Base-by-base conservation (phyloP, 352 stramenopile species). In the Phytophthora pluvialis region DNA sequence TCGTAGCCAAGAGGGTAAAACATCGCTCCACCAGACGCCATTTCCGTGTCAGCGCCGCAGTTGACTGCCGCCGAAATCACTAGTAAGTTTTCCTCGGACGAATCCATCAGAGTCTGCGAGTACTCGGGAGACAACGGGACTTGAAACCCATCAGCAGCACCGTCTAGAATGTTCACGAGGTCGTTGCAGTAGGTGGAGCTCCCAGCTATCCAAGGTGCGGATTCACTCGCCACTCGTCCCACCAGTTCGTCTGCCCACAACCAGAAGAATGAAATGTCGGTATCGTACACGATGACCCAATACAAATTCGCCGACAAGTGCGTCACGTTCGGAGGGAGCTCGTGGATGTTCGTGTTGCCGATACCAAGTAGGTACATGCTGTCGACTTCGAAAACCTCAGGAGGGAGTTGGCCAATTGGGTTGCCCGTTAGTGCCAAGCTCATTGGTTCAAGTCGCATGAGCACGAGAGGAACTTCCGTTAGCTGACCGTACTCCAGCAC, bases 381-480 rank as follows among this genome's bases (percentile, higher is more conserved):
- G 2, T 63, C n/a, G 5, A 65, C 28, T 13, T 71, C 39, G 3
- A 79, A 76, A 15, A 80, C 15, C 15, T 47, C 38, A 1, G 33
- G 18, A 1, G 67, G 64, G 2, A 82, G 42, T 6, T 60, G 16
- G 0, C 39, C 61, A 15, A 80, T 70, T 13, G 74, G 72, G 35
- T 73, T 78, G 1, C 61, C 54, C 10, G 60, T 65, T 16, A 82
- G 35, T 1, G 73, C 59, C 13, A 81, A 12, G 18, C 70, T 78
- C 0, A 13, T 35, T 0, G 60, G 45, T 18, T 67, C 10, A 12
- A 81, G n/a, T 8, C 47, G 43, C 3, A 48, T 13, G 13, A 77
- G 16, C 12, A 60, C 54, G 0, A 26, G 38, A 15, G 71, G 56
- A 8, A 78, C 44, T 4, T 6, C 43, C 0, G 42, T 43, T 5